Base-by-base conservation (phyloP, 163 green algal species). In the Scenedesmus sp. region DNA sequence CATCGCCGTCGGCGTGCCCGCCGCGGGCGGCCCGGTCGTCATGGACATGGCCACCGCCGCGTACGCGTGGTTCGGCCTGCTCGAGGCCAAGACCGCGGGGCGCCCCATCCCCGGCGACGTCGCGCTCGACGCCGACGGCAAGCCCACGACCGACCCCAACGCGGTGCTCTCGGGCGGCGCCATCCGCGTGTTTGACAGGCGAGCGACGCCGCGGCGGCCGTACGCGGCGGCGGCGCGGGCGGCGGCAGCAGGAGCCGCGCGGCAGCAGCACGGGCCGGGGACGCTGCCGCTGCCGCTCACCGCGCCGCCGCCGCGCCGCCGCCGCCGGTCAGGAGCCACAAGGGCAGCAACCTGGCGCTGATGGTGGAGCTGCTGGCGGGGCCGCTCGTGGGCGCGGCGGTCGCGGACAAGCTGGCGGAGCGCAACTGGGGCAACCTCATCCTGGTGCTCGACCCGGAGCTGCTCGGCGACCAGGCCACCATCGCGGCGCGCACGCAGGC, bases 391-490 rank as follows among this genome's bases (percentile, higher is more conserved):
- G 88, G 88, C 47, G 92, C 89, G 13, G 90, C 92, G 15, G 81
- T 93, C 28, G 72, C 78, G 1, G 86, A 93, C 85, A 96, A 96
- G 86, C 75, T 91, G 58, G 72, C 81, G 63, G 83, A 87, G 72
- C 85, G 85, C 42, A 94, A 90, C 89, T 94, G 92, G 92, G 92
- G 89, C 64, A 95, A 93, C 85, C 87, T 96, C 77, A 70, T 96
- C 48, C 54, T 92, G 48, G 89, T 82, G 0, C 76, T 96, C 0
- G 89, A 96, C 78, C 92, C 92, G 9, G 83, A 70, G 58, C 80
- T 92, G 64, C 82, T 94, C 47, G 89, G 91, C 0, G 76, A 87
- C 56, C 36, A 33, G n/a, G 87, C 84, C 0, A 70, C 69, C 29
- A 87, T 91, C 67, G 62, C 71, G 48, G 24, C 65, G 31, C 44